Percentiles rank a stretch among this genome's conserved stretches.
phyloP scores from a whole-genome alignment of 768 basidiomycete species.

The Lactifluus subvellereus region DNA sequence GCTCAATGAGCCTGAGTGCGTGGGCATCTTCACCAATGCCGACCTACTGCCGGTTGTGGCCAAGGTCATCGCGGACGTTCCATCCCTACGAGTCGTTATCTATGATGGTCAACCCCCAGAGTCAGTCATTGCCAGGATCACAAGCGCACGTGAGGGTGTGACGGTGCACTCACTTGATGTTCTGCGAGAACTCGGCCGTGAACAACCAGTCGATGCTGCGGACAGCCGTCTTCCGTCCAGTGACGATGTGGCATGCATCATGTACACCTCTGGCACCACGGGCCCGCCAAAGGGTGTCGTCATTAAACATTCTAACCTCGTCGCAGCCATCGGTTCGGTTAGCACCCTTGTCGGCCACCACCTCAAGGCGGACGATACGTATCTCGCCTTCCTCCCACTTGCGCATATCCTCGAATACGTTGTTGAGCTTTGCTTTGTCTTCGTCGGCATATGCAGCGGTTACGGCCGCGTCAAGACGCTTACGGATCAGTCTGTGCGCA shows the following conservation, averaged over 20 bases:
- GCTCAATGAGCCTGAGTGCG: conserved; percentile 78
- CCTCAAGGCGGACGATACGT: conserved; percentile 53
- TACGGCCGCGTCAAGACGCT: conserved; percentile 95
- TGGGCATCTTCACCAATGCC: conserved; percentile 86
- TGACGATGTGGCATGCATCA: conserved; percentile 58
- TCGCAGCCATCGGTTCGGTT: conserved; percentile 84
- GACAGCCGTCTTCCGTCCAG: conserved; percentile 44
- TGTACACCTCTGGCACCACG: conserved; percentile 88
- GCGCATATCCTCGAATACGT: conserved; percentile 96
- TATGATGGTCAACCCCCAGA: conserved; percentile 71
- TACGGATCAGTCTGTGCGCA: conserved; percentile 88
- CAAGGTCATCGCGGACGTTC: conserved; percentile 65
- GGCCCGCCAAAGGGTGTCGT: conserved; percentile 93
- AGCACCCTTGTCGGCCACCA: conserved; percentile 63
- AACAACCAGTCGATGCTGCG: conserved; percentile 45
- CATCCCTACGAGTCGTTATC: conserved; percentile 71
- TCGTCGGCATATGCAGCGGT: conserved; percentile 74
- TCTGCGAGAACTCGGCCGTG: conserved; percentile 60
- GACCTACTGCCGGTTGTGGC: conserved; percentile 77
- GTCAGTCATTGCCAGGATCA: conserved; percentile 54
- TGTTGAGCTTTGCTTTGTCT: conserved; percentile 75
- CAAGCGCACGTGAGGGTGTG: conserved; percentile 49
- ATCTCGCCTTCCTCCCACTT: conserved; percentile 88
- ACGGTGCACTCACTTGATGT: conserved; percentile 62
- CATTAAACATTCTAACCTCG: conserved; percentile 80